phyloP scores from a whole-genome alignment of 139 green algal genomes.

The Trebouxia sp. region DNA sequence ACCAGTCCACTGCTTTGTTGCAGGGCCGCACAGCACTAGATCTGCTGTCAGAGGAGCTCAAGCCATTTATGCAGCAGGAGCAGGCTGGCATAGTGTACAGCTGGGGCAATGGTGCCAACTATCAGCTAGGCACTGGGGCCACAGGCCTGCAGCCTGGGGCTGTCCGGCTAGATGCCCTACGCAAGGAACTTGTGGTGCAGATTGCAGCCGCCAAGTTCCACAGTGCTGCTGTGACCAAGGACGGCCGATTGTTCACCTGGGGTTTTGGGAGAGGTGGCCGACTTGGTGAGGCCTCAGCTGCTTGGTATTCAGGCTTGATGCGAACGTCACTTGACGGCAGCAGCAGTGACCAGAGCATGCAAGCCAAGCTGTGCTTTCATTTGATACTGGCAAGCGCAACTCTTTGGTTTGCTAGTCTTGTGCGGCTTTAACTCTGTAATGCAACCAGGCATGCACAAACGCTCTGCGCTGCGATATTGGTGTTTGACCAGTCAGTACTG shows the following conservation, averaged over 20 bases:
- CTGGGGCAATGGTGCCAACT: conserved; percentile 94
- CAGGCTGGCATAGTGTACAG: conserved; percentile 61
- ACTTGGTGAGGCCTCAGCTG: conserved; percentile 75
- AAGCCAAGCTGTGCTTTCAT: no score
- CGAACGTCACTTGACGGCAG: no score
- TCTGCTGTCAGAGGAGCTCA: conserved; percentile 71
- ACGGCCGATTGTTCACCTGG: conserved; percentile 71
- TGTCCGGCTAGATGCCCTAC: conserved; percentile 64
- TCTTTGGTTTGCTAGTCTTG: no score
- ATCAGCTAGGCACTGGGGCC: conserved; percentile 86
- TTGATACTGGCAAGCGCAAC: no score
- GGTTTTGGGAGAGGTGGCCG: conserved; percentile 83
- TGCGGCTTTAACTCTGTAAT: no score
- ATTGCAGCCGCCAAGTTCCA: conserved; percentile 90
- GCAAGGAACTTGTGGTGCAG: conserved; percentile 39
- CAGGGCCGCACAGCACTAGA: conserved; percentile 81
- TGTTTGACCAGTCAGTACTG: no score
- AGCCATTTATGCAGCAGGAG: conserved; percentile 33
- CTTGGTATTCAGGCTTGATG: no score
- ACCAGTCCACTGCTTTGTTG: background rate
- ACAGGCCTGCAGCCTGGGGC: conserved; percentile 49
- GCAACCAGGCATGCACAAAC: no score
- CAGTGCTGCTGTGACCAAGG: conserved; percentile 64
- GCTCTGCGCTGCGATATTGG: no score
- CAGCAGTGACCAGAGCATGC: no score